Base-by-base conservation (phyloP, 163 green algal species). In the Volvox carteri region DNA sequence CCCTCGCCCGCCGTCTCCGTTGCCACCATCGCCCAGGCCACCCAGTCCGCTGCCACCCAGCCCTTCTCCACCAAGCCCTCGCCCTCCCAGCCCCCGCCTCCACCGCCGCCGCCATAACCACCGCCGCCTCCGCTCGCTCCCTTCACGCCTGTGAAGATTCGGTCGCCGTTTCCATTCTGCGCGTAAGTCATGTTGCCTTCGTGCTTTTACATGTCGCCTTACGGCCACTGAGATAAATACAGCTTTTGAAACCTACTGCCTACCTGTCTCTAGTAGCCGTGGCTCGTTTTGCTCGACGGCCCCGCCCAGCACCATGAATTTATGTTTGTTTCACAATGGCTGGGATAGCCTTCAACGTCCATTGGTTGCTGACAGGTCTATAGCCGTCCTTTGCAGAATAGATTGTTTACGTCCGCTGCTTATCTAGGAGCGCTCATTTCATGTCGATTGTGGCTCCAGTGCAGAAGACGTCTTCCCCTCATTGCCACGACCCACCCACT, bases 111-210 rank as follows among this genome's bases (percentile, higher is more conserved):
- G 5, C 21, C 78, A 7, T 5, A 52, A 18, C 14, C 52, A 12
- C 35, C 41, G 14, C 33, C 52, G 30, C 52, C 33, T 7, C 70
- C 70, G 7, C 30, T 16, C 11, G 30, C 25, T 16, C 65, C 65
- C 1, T 75, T 75, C 65, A 33, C 33, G 2, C 75, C 46, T 8
- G 30, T 16, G 11, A 44, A 44, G 8, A 23, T 42, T 46, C 23
- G 35, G 12, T 54, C 75, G 30, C 48, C 46, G 35, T 87, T 87
- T 46, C 81, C 81, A 0, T 87, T 87, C 33, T 87, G 81, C 81
- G 44, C 60, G 79, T 84, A 68, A 84, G 75, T 84, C 54, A 23
- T 65, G 7, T 8, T 30, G 19, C 5, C 54, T 30, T 65, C 28
- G 5, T 8, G 54, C 54, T 65, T 11, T 19, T 12, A 4, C 8